Evolutionary conservation across 2,329 filamentous ascomycete genomes (phyloP).

Genomic region (Cucurbitaria berberidis): DNA sequence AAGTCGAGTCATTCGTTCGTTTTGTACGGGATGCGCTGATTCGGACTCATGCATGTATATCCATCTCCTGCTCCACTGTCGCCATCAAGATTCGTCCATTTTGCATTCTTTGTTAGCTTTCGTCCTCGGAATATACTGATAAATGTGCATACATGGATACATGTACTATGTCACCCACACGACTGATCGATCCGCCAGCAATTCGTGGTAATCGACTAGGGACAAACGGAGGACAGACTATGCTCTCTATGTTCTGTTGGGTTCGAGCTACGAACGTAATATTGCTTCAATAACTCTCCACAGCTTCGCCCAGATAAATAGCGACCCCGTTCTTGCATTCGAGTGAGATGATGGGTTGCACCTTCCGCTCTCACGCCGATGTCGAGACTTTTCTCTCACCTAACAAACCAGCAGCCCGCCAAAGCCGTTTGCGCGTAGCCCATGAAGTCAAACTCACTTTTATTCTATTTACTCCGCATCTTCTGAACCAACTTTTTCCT

Average conservation of each 20-base stretch:
- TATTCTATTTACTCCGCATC: not conserved
- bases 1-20: conserved; percentile 21
- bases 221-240: too few species aligned
- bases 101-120: too few species aligned
- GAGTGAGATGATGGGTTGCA: not conserved
- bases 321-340: not conserved
- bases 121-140: too few species aligned
- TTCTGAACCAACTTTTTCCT: not conserved
- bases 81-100: not conserved
- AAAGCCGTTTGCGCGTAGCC: not conserved
- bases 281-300: not conserved
- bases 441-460: not conserved
- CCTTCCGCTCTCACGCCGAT: not conserved
- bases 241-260: too few species aligned
- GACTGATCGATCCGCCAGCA: not conserved
- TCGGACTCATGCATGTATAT: not conserved
- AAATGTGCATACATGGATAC: too few species aligned
- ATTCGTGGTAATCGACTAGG: not conserved
- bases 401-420: not conserved
- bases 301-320: not conserved
- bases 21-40: conserved; percentile 9
- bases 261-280: not conserved
- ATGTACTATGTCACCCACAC: not conserved
- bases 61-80: not conserved
- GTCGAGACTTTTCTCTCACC: conserved; percentile 9